A percentile compares a stretch with the other conserved stretches of the same genome.
These are phyloP conservation scores for Kitagawia praeruptora DNA, from an alignment of 129 eudicot species.

Conservation along the genomic window DNA sequence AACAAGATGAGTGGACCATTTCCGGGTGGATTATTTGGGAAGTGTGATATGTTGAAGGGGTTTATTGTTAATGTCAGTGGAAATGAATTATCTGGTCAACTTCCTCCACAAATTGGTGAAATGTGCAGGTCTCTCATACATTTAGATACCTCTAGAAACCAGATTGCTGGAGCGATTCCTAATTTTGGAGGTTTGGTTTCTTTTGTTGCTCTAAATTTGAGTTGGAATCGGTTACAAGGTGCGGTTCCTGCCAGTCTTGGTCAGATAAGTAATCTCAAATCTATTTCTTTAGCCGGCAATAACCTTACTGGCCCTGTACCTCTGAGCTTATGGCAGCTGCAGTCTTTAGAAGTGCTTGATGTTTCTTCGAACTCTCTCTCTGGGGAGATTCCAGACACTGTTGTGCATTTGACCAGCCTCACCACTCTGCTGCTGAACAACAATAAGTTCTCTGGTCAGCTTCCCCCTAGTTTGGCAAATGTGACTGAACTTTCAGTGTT, in stretches of 20 bases:
- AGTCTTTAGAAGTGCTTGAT: conserved; percentile 52
- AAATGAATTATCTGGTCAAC: conserved; percentile 43
- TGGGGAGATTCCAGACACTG: conserved; percentile 55
- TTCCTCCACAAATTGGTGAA: conserved; percentile 43
- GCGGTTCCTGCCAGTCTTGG: conserved; percentile 46
- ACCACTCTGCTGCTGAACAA: conserved; percentile 50
- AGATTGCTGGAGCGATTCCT: conserved; percentile 47
- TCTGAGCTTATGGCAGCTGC: conserved; percentile 38
- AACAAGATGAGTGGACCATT: conserved; percentile 50
- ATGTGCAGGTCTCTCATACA: conserved; percentile 39
- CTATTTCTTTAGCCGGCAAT: conserved; percentile 49
- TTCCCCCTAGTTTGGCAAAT: conserved; percentile 47
- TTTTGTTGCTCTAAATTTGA: conserved; percentile 52
- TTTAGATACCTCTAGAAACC: conserved; percentile 48
- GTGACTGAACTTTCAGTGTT: conserved; percentile 36
- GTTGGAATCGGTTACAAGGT: conserved; percentile 48
- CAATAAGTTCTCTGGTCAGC: conserved; percentile 56
- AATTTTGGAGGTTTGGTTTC: conserved; percentile 41
- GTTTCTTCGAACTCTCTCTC: conserved; percentile 50
- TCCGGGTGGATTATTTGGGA: conserved; percentile 41
- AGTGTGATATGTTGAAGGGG: conserved; percentile 38
- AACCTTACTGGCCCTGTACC: conserved; percentile 58
- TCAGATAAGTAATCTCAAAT: conserved; percentile 40
- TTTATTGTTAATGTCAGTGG: conserved; percentile 50
- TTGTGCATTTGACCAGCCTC: conserved; percentile 43